Conservation (phyloP, 2,329 filamentous ascomycete genomes). For the Grosmannia penicillata region DNA sequence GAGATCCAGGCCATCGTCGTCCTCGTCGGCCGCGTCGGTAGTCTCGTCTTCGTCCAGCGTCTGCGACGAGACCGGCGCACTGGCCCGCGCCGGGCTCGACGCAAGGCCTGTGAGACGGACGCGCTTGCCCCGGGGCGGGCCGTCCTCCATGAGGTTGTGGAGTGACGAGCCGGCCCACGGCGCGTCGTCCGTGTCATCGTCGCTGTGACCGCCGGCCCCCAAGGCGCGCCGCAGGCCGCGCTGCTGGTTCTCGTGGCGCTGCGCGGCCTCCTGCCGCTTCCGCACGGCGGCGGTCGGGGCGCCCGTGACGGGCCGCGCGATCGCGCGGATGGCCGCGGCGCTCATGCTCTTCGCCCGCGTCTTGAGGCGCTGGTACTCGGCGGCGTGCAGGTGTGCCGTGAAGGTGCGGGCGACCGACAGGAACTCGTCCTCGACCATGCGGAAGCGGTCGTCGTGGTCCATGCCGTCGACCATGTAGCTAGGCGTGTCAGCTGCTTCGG, state of each 20-base stretch:
- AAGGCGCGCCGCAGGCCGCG: conserved; percentile 13
- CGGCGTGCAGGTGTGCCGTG: conserved; percentile 62
- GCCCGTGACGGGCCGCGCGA: conserved; percentile 35
- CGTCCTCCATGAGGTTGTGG: conserved; percentile 27
- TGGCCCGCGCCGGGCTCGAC: no score
- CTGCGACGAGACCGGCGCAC: no score
- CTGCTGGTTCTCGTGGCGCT: conserved; percentile 21
- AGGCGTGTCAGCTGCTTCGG: background rate
- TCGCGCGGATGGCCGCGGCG: conserved; percentile 31
- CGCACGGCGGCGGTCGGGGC: conserved; percentile 18
- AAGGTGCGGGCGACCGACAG: conserved; percentile 51
- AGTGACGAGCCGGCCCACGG: conserved; percentile 23
- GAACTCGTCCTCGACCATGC: conserved; percentile 79
- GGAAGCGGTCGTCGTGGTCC: conserved; percentile 56
- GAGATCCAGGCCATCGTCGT: no score
- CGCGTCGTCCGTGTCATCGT: conserved; percentile 11
- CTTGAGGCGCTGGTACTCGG: conserved; percentile 59
- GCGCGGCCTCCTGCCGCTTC: conserved; percentile 19
- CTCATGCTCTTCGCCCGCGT: conserved; percentile 38
- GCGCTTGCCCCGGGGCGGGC: conserved; percentile 14
- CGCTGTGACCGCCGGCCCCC: conserved; percentile 14
- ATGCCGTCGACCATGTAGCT: conserved; percentile 51
- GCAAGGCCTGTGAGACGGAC: background rate
- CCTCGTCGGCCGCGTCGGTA: background rate
- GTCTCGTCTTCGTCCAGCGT: background rate